A percentile compares a stretch with the other conserved stretches of the same genome.
These are phyloP conservation scores for Tricholoma sp. DNA, from an alignment of 768 basidiomycete genomes.

Conservation along the genomic window DNA sequence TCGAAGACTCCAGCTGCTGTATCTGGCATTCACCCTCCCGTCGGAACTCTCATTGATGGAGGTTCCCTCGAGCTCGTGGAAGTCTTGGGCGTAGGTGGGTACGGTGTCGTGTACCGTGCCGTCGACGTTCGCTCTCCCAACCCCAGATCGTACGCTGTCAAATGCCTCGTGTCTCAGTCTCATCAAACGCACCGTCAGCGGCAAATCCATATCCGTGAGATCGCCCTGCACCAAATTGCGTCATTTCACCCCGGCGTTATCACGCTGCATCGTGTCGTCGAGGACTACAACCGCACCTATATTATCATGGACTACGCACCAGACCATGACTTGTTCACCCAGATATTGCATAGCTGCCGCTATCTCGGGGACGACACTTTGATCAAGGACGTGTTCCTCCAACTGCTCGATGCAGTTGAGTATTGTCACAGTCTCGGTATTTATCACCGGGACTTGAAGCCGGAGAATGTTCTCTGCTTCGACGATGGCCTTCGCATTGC, in stretches of 20 bases:
- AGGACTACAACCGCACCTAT: conserved; percentile 77
- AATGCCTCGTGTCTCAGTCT: conserved; percentile 69
- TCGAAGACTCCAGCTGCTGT: conserved; percentile 63
- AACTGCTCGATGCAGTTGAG: conserved; percentile 90
- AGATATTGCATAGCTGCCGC: conserved; percentile 73
- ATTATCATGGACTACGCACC: conserved; percentile 93
- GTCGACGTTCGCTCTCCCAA: conserved; percentile 52
- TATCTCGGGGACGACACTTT: conserved; percentile 82
- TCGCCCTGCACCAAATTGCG: conserved; percentile 71
- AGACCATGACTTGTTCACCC: conserved; percentile 89
- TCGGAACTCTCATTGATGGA: conserved; percentile 82
- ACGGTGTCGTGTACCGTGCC: conserved; percentile 93
- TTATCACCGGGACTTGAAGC: conserved; percentile 97
- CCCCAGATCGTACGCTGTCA: conserved; percentile 79
- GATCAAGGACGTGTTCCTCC: conserved; percentile 88
- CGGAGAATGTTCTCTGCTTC: conserved; percentile 92
- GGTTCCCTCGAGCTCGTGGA: conserved; percentile 79
- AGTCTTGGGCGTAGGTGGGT: conserved; percentile 89
- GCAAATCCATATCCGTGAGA: conserved; percentile 85
- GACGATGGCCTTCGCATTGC: conserved; percentile 72
- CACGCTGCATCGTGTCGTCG: conserved; percentile 83
- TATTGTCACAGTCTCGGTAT: conserved; percentile 90
- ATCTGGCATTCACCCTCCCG: conserved; percentile 61
- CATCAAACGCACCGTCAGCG: conserved; percentile 54
- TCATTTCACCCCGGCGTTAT: conserved; percentile 79